A percentile compares a stretch with the other conserved stretches of the same genome.
Conservation (phyloP, 495 filamentous ascomycete species). For the Neurospora sp. region DNA sequence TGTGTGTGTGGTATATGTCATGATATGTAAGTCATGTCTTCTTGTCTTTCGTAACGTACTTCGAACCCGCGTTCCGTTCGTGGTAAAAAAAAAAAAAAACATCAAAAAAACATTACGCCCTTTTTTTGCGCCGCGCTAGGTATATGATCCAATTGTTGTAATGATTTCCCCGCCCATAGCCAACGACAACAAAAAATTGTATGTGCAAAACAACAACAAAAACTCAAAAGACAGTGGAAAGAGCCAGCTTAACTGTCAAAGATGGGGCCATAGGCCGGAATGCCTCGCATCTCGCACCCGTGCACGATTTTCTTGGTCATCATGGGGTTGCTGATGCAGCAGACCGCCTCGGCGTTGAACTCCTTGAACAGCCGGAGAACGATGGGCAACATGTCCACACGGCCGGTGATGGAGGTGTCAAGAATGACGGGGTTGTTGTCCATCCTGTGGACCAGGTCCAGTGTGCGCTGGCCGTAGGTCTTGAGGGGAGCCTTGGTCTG, state of each 20-base stretch:
- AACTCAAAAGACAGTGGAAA: neutral
- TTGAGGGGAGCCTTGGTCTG: constrained; percentile 31
- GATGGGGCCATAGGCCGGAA: constrained; percentile 66
- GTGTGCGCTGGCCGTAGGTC: constrained; percentile 35
- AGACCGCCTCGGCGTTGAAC: constrained; percentile 57
- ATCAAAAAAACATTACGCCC: neutral
- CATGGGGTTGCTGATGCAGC: constrained; percentile 59
- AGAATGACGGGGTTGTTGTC: constrained; percentile 32
- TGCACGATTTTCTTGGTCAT: constrained; percentile 50
- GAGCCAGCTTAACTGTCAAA: constrained; percentile 52
- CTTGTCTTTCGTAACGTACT: neutral
- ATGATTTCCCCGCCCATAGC: neutral
- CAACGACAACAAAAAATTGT: neutral
- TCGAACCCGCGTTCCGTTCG: neutral
- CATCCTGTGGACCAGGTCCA: constrained; percentile 27
- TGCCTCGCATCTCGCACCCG: constrained; percentile 53
- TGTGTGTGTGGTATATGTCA: neutral
- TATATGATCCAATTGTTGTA: neutral
- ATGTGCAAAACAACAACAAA: neutral
- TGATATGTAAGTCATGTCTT: neutral
- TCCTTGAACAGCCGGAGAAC: constrained; percentile 46
- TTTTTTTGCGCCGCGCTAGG: neutral
- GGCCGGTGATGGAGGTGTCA: constrained; percentile 28
- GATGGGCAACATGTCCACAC: constrained; percentile 38
- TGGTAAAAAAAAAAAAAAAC: neutral